Base-by-base conservation (phyloP, 805 yeast genomes). In the Candida cerambycidarum region DNA sequence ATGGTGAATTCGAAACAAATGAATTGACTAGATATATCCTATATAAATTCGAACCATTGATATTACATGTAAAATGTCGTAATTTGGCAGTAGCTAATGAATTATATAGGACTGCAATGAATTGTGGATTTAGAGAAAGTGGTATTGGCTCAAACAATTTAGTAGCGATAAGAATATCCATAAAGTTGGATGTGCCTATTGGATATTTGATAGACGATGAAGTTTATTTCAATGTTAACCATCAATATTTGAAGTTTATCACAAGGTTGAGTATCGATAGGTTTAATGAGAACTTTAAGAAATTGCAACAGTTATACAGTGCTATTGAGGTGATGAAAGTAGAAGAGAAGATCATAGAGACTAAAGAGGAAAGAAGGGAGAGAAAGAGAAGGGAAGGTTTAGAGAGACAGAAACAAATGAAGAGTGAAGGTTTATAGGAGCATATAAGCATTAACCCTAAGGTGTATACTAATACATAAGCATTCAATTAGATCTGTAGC, bases 11-110 rank as follows among this genome's bases (percentile, higher is more conserved):
- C 3, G 27, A 23, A 4, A 24, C 32, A 4, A 32, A 42, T 19
- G 43, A 44, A 19, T 45, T 55, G 17, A 69, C 75, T 1, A 67
- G 95, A 39, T 81, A 73, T 47, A 75, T 88, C 6, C 67, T 88
- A 25, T 88, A 71, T 67, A 89, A 89, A 55, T 89, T 82, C 52
- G 96, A 89, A 63, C 95, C 96, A 3, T 73, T 89, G 59, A 88
- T 89, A 38, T 63, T 88, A 37, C 96, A 89, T 60, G 89, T 89
- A 4, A 83, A 86, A 55, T 86, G 96, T 55, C 71, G 92, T 35
- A 75, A 79, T 50, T 61, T 71, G 18, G 66, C 61, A 11, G 61
- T 73, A 4, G 95, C 96, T 0, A 69, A 74, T n/a, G 63, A 62
- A 30, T 59, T 89, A 9, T 86, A 82, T 49, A 77, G 81, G 28